phyloP scores from a whole-genome alignment of 2,329 filamentous ascomycete genomes.

The Penicillium sp. region DNA sequence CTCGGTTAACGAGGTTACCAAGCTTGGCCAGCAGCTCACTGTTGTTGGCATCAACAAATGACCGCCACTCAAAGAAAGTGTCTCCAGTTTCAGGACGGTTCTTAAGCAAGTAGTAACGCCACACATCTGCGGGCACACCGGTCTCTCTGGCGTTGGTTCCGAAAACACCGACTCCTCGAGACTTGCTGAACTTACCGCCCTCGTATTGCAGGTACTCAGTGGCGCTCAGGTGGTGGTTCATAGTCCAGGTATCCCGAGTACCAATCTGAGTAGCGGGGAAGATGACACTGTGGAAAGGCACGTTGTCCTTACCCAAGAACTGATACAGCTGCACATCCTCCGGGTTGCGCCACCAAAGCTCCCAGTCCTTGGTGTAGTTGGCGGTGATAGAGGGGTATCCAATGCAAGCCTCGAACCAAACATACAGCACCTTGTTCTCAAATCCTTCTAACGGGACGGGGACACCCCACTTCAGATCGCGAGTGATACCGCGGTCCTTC shows the following conservation, averaged over 20 bases:
- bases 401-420: slow-evolving; percentile 91
- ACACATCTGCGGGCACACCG: slow-evolving; percentile 81
- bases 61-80: slow-evolving; percentile 85
- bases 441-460: slow-evolving; percentile 62
- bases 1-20: slow-evolving; percentile 71
- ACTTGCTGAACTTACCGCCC: slow-evolving; percentile 90
- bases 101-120: slow-evolving; percentile 87
- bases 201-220: slow-evolving; percentile 91
- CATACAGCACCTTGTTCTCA: slow-evolving; percentile 82
- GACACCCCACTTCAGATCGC: slow-evolving; percentile 89
- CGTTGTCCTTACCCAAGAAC: slow-evolving; percentile 94
- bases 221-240: slow-evolving; percentile 82
- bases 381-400: slow-evolving; percentile 95
- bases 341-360: slow-evolving; percentile 91
- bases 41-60: slow-evolving; percentile 84
- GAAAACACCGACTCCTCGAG: slow-evolving; percentile 84
- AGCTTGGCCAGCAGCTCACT: slow-evolving; percentile 77
- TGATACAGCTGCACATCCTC: slow-evolving; percentile 87
- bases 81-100: slow-evolving; percentile 83
- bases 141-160: slow-evolving; percentile 87
- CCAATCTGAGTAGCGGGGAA: slow-evolving; percentile 88
- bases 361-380: slow-evolving; percentile 84
- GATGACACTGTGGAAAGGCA: slow-evolving; percentile 85
- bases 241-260: slow-evolving; percentile 83
- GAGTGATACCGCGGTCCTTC: slow-evolving; percentile 82